Evolutionary conservation across 2,329 filamentous ascomycete species (phyloP).

Genomic region (Penicillium verrucosum): DNA sequence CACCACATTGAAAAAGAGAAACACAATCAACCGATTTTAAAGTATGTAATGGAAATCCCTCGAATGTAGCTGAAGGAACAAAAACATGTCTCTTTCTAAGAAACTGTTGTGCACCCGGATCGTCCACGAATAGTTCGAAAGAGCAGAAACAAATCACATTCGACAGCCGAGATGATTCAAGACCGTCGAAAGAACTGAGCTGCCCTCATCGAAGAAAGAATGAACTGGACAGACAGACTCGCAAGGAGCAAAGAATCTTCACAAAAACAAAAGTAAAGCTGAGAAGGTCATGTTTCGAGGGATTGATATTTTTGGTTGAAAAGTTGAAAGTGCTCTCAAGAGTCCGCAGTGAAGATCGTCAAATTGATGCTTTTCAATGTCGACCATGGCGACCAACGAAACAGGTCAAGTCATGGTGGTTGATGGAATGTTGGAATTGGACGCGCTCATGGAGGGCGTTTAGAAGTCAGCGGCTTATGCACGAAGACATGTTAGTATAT

Average conservation of each 20-base stretch:
- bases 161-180: background rate
- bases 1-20: background rate
- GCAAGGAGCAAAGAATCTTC: background rate
- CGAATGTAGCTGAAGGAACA: conserved; percentile 4
- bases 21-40: background rate
- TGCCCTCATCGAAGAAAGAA: background rate
- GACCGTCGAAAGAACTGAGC: background rate
- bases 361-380: background rate
- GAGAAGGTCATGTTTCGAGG: background rate
- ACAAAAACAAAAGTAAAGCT: conserved; percentile 4
- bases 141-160: background rate
- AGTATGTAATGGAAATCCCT: background rate
- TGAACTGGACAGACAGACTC: conserved; percentile 9
- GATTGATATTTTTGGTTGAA: conserved; percentile 1
- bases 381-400: background rate
- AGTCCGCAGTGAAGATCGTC: background rate
- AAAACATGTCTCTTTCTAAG: background rate
- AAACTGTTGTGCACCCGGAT: background rate
- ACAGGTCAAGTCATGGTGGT: background rate
- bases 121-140: conserved; percentile 9
- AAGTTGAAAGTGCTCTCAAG: conserved; percentile 5
- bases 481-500: background rate
- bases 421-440: background rate
- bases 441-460: background rate
- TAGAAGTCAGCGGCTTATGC: conserved; percentile 3